Percentiles rank a stretch among this genome's conserved stretches.
Evolutionary conservation across 139 green algal genomes (phyloP).

Genomic region (Astrephomene gubernaculifera): DNA sequence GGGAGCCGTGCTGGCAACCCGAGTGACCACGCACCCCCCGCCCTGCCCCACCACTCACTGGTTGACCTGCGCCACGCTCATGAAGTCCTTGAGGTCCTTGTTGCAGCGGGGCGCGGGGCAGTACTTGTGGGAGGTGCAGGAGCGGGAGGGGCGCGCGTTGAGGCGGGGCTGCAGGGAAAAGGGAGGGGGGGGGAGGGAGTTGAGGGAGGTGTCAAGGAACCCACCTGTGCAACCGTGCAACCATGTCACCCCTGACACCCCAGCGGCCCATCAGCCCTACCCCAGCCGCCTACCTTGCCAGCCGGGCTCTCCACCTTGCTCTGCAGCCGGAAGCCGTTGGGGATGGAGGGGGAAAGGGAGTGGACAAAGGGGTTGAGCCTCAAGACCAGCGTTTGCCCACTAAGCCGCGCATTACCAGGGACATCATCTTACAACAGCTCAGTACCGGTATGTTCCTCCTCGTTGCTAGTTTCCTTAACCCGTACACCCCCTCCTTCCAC

Average conservation of each 20-base stretch:
- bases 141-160: neutral
- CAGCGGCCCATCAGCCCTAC: no score
- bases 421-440: neutral
- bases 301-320: neutral
- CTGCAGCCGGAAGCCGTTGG: neutral
- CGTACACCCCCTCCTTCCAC: no score
- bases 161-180: neutral
- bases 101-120: conserved; percentile 71
- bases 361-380: neutral
- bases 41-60: neutral
- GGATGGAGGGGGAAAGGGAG: neutral
- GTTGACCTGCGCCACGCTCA: conserved; percentile 9
- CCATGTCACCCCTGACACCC: neutral
- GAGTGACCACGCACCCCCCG: neutral
- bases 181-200: neutral
- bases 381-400: neutral
- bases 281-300: neutral
- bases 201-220: neutral
- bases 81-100: conserved; percentile 61
- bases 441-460: neutral
- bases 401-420: neutral
- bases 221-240: neutral
- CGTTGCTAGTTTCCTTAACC: neutral
- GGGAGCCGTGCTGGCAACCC: neutral
- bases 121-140: conserved; percentile 43